phyloP scores from a whole-genome alignment of 495 filamentous ascomycete species.

The Evernia prunastri region DNA sequence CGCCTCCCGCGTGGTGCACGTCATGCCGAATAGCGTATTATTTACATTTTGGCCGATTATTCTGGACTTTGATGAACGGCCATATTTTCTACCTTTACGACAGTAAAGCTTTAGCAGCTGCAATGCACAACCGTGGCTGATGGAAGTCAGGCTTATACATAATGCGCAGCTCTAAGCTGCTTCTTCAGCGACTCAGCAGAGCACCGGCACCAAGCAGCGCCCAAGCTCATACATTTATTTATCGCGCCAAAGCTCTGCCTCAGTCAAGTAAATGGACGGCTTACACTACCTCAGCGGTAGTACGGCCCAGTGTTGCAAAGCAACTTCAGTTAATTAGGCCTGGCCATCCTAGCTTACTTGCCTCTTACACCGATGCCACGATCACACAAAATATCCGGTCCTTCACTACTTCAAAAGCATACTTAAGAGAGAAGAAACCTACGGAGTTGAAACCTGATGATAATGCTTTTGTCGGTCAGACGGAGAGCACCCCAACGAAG shows the following conservation, averaged over 20 bases:
- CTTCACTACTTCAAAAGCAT: conserved; percentile 12
- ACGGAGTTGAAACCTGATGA: neutral
- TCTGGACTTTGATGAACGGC: neutral
- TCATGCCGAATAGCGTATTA: conserved; percentile 4
- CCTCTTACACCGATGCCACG: neutral
- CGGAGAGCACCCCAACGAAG: conserved; percentile 1
- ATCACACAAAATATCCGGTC: neutral
- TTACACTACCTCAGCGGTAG: neutral
- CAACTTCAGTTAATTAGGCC: neutral
- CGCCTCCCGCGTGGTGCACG: neutral
- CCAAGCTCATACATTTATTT: conserved; percentile 6
- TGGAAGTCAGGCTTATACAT: conserved; percentile 7
- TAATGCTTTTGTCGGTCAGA: neutral
- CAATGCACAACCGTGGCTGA: neutral
- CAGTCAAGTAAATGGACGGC: neutral
- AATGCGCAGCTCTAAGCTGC: conserved; percentile 30
- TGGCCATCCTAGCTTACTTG: neutral
- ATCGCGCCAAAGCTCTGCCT: conserved; percentile 1
- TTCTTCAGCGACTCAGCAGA: conserved; percentile 23
- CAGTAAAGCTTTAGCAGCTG: neutral
- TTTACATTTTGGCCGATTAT: conserved; percentile 3
- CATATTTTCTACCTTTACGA: neutral
- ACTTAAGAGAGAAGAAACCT: neutral
- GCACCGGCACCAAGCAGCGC: conserved; percentile 14
- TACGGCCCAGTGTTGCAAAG: neutral